A percentile compares a stretch with the other conserved stretches of the same genome.
Evolutionary conservation across 352 stramenopile species (phyloP).

Genomic region (Hyaloperonospora brassicae): DNA sequence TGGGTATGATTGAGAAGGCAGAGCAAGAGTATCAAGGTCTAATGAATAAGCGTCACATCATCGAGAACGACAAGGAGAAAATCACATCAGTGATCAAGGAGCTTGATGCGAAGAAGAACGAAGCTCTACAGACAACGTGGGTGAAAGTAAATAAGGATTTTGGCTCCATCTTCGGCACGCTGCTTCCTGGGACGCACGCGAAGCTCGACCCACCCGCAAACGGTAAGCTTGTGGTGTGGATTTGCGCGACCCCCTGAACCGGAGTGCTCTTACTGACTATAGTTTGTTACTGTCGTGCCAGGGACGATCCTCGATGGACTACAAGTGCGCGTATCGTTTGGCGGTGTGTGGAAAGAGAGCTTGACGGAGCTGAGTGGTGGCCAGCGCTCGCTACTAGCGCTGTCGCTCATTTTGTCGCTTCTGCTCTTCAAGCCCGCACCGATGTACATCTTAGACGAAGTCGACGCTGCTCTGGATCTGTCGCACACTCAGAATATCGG

Average conservation of each 20-base stretch:
- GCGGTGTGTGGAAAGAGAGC: constrained; percentile 98
- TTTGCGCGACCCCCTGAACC: not conserved
- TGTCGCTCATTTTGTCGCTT: constrained; percentile 97
- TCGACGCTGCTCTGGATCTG: constrained; percentile 98
- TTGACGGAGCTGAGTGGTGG: constrained; percentile 98
- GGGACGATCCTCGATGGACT: constrained; percentile 89
- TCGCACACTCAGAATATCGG: constrained; percentile 99
- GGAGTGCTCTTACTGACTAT: constrained; percentile 7
- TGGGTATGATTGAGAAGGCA: constrained; percentile 99
- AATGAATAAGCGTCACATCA: constrained; percentile 95
- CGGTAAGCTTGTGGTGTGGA: constrained; percentile 28
- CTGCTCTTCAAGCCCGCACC: constrained; percentile 98
- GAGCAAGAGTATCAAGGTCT: constrained; percentile 98
- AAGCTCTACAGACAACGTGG: constrained; percentile 94
- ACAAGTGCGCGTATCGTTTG: constrained; percentile 99
- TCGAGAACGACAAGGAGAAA: constrained; percentile 99
- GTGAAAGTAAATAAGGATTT: constrained; percentile 99
- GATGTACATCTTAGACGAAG: constrained; percentile 99
- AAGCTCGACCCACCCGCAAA: constrained; percentile 96
- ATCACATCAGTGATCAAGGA: constrained; percentile 99
- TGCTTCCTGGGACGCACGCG: constrained; percentile 94
- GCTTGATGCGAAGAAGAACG: constrained; percentile 98
- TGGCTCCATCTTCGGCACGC: constrained; percentile 97
- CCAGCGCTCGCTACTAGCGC: constrained; percentile 97
- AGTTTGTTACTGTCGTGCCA: constrained; percentile 16